phyloP scores from a whole-genome alignment of 2,329 filamentous ascomycete genomes.

The Botrytis cinerea region DNA sequence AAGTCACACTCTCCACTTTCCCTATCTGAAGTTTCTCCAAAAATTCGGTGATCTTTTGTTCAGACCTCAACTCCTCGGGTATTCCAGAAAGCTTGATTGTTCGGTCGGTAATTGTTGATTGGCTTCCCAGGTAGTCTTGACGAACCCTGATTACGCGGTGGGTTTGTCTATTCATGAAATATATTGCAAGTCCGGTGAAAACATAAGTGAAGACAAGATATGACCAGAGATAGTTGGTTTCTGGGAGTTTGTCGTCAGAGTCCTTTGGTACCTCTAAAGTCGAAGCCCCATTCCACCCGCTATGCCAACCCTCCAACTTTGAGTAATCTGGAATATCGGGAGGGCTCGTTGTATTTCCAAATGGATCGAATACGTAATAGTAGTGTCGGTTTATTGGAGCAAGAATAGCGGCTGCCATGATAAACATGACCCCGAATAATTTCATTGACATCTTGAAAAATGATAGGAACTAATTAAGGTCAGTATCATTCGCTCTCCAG shows the following conservation, averaged over 20 bases:
- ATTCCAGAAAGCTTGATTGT: constrained; percentile 92
- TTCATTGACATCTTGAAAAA: constrained; percentile 97
- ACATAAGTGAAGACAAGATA: constrained; percentile 95
- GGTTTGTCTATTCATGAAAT: constrained; percentile 81
- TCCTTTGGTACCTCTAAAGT: constrained; percentile 11
- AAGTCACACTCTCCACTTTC: constrained; percentile 80
- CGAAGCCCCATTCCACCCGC: constrained; percentile 3
- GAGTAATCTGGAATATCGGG: constrained; percentile 21
- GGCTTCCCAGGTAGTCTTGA: constrained; percentile 88
- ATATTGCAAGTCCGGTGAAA: constrained; percentile 80
- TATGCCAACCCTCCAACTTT: constrained; percentile 20
- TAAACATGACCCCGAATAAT: constrained; percentile 75
- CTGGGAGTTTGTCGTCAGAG: constrained; percentile 25
- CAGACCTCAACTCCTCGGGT: constrained; percentile 73
- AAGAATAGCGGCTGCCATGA: constrained; percentile 80
- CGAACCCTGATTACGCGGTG: constrained; percentile 80
- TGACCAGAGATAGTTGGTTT: constrained; percentile 73
- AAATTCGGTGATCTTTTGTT: constrained; percentile 80
- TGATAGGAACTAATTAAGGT: constrained; percentile 65
- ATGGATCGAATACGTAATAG: constrained; percentile 39
- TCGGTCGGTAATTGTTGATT: constrained; percentile 93
- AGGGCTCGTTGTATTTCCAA: constrained; percentile 40
- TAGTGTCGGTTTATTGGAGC: constrained; percentile 81
- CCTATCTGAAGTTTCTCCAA: constrained; percentile 88
- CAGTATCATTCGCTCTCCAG: constrained; percentile 20